Conservation (phyloP, 1,139 yeast species). For the Saccharomyces hybrid region DNA sequence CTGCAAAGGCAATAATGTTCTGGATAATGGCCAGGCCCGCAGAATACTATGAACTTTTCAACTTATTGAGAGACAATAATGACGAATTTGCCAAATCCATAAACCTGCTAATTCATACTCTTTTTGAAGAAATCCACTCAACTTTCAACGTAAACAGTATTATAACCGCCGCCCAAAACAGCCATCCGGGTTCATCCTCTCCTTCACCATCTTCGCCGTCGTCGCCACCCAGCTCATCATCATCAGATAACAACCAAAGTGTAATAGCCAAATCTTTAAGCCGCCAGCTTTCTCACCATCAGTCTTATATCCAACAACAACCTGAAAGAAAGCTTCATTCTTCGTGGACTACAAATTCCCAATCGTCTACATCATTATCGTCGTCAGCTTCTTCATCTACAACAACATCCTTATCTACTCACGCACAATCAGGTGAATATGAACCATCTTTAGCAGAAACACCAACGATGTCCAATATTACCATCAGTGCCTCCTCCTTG, state of each 20-base stretch:
- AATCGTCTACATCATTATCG: background rate
- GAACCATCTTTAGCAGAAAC: background rate
- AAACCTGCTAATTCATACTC: slow-evolving; percentile 1
- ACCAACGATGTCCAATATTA: background rate
- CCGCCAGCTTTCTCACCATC: background rate
- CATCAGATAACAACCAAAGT: background rate
- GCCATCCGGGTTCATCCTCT: background rate
- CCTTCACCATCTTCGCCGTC: background rate
- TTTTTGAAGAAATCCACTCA: slow-evolving; percentile 17
- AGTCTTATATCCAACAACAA: background rate
- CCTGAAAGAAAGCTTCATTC: background rate
- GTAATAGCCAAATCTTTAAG: background rate
- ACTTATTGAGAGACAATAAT: slow-evolving; percentile 6
- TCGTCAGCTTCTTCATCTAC: background rate
- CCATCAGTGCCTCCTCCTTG: background rate
- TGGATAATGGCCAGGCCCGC: slow-evolving; percentile 30
- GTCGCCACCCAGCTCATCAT: background rate
- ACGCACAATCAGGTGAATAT: background rate
- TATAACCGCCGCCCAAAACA: slow-evolving; percentile 7
- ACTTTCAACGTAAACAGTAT: slow-evolving; percentile 11
- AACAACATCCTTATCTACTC: background rate
- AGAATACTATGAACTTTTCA: slow-evolving; percentile 17
- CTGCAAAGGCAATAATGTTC: slow-evolving; percentile 24
- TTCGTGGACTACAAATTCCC: background rate
- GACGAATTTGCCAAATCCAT: slow-evolving; percentile 4